A percentile compares a stretch with the other conserved stretches of the same genome.
These are phyloP conservation scores for Brassica balearica DNA, from an alignment of 441 rosid species.

Conservation along the genomic window DNA sequence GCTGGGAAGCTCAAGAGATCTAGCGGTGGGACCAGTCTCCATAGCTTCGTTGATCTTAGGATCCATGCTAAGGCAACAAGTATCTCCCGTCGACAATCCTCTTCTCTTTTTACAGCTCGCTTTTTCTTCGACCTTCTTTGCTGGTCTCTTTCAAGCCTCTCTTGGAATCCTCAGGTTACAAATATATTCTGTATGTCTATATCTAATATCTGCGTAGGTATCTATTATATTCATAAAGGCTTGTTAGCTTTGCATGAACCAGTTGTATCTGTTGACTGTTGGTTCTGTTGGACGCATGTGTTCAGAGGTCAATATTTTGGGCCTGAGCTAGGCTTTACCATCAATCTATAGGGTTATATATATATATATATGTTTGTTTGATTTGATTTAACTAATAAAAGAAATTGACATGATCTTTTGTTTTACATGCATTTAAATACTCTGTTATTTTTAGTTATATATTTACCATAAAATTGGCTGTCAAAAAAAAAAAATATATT, in stretches of 20 bases:
- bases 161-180: constrained; percentile 78
- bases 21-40: constrained; percentile 94
- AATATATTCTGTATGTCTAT: neutral
- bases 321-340: constrained; percentile 8
- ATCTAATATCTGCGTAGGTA: neutral
- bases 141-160: constrained; percentile 92
- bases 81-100: constrained; percentile 68
- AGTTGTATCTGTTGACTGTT: constrained; percentile 4
- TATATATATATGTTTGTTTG: neutral
- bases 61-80: constrained; percentile 87
- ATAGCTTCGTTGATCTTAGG: constrained; percentile 91
- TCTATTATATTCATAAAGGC: neutral
- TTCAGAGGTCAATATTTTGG: constrained; percentile 22
- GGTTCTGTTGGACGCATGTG: neutral
- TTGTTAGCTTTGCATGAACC: constrained; percentile 19
- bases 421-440: neutral
- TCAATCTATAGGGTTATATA: neutral
- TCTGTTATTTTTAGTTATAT: neutral
- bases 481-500: neutral
- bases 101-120: constrained; percentile 82
- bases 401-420: neutral
- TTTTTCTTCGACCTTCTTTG: constrained; percentile 89
- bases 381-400: neutral
- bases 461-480: neutral
- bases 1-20: constrained; percentile 92